Evolutionary conservation across 2,329 filamentous ascomycete genomes (phyloP).

Genomic region (Aspergillus texensis): DNA sequence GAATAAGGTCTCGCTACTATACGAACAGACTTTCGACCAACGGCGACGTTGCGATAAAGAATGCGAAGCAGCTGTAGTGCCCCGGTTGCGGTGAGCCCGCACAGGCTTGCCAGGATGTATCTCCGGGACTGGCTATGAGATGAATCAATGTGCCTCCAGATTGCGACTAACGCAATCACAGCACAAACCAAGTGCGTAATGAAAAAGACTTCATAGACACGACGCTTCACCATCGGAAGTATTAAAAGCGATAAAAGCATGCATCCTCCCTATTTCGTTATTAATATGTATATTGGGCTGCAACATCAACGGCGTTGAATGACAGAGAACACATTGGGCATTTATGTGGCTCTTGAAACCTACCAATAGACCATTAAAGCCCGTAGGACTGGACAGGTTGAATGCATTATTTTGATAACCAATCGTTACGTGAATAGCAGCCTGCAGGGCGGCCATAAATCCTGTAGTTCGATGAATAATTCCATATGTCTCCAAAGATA

Average conservation of each 20-base stretch:
- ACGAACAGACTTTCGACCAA: slow-evolving; percentile 7
- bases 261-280: neutral
- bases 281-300: neutral
- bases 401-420: neutral
- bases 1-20: slow-evolving; percentile 3
- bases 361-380: slow-evolving; percentile 2
- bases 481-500: slow-evolving; percentile 1
- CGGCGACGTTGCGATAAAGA: slow-evolving; percentile 15
- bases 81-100: neutral
- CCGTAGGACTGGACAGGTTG: neutral
- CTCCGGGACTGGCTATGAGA: neutral
- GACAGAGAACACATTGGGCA: too few species aligned
- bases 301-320: too few species aligned
- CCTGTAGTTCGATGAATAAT: neutral
- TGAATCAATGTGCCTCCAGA: neutral
- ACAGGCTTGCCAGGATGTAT: neutral
- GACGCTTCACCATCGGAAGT: neutral
- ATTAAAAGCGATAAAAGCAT: slow-evolving; percentile 8
- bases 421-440: slow-evolving; percentile 2
- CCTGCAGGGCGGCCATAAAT: slow-evolving; percentile 1
- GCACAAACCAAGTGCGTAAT: neutral
- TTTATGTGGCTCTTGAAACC: too few species aligned
- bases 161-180: neutral
- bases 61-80: slow-evolving; percentile 4
- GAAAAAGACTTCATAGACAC: slow-evolving; percentile 7